Conservation (phyloP, 2,329 filamentous ascomycete species). For the Gliomastix tumulicola region DNA sequence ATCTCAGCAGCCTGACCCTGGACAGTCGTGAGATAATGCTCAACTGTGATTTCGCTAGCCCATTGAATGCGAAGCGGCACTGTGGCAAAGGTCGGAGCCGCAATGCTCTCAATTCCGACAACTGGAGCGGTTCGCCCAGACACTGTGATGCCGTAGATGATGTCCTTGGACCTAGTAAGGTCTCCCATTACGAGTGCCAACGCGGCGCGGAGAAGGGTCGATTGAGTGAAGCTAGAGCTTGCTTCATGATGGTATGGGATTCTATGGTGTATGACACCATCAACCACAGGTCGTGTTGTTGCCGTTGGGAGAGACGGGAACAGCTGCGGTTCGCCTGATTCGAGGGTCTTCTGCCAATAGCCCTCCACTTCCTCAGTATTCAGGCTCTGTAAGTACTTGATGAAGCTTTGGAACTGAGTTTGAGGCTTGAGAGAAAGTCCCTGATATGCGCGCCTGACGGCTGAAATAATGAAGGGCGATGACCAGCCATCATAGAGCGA, state of each 20-base stretch:
- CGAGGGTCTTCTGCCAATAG: constrained; percentile 26
- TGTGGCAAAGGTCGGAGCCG: constrained; percentile 13
- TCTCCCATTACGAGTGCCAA: not conserved
- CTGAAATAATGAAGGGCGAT: not conserved
- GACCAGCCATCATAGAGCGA: constrained; percentile 11
- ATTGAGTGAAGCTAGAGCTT: constrained; percentile 8
- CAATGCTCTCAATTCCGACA: constrained; percentile 9
- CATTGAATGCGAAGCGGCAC: constrained; percentile 9
- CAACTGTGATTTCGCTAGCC: constrained; percentile 2
- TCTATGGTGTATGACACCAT: no score
- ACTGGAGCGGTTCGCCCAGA: constrained; percentile 12
- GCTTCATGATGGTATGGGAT: not conserved
- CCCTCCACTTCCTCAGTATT: constrained; percentile 23
- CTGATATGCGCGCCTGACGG: not conserved
- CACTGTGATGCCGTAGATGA: constrained; percentile 4
- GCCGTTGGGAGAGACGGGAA: constrained; percentile 5
- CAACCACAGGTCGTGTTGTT: constrained; percentile 24
- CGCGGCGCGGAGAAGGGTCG: constrained; percentile 9
- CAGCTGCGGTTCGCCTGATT: not conserved
- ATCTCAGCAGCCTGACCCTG: constrained; percentile 8
- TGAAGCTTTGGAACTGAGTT: constrained; percentile 36
- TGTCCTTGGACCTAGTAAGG: constrained; percentile 1
- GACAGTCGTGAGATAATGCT: constrained; percentile 4
- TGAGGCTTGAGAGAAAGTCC: not conserved
- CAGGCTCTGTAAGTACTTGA: constrained; percentile 27